Evolutionary conservation across 345 rosid species (phyloP), one percentile per base, ranked within the genome.

Genomic region (Aquilaria yunnanensis): DNA sequence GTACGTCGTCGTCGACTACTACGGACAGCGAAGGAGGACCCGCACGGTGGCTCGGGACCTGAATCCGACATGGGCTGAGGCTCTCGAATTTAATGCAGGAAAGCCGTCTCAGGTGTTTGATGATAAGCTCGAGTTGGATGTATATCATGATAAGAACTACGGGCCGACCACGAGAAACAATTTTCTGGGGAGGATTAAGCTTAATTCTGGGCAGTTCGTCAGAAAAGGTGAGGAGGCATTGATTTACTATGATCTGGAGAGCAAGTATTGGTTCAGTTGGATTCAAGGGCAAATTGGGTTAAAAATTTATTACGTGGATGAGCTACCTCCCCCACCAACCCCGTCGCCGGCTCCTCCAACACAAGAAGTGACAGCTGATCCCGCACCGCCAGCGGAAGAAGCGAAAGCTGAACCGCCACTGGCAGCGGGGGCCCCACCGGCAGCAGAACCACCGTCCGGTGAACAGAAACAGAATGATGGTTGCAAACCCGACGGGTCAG

Each of bases 141-240:
- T 92, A 59, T 80, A 50, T 57, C 96, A 92, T 51, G 98, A 92
- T 65, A 85, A 79, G 80, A 79, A 63, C 62, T 67, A 75, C 47
- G 96, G 98, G 3, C 95, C 81, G 0, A 92, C 96, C 0, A 59
- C 79, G 41, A 75, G 98, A 69, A 81, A 76, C 66, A 79, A 78
- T 32, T 84, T 70, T 70, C 81, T 92, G 2, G 98, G 98, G 6
- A 74, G 96, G 68, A 72, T 89, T 23, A 69, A 78, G 61, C 64
- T 92, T 62, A 81, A 81, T 47, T 83, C 88, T 0, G 68, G 72
- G 30, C 96, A 89, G 81, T 92, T 89, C 37, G 96, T 87, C n/a
- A 72, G 65, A 47, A 80, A 80, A 69, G 98, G 98, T 7, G 96
- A 89, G 56, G 98, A 89, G 61, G 96, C 93, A 10, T 66, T 89